Evolutionary conservation across 2,329 filamentous ascomycete species (phyloP), one percentile per base, ranked within the genome.

Genomic region (Helminthosporium solani): DNA sequence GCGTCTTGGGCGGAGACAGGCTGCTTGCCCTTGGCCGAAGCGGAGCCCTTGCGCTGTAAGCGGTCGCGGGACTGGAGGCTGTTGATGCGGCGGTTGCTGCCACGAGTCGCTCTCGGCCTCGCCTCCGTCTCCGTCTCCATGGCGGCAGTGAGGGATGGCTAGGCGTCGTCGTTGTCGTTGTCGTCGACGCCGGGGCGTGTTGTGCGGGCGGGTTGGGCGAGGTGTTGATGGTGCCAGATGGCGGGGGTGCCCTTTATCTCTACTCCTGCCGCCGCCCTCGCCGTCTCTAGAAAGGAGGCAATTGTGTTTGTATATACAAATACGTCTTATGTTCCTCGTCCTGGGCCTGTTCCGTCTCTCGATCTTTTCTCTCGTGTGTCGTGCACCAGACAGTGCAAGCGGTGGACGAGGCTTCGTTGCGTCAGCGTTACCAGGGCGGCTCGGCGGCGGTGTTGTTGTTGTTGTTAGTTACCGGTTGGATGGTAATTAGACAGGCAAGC

Each of bases 1-100:
- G 90, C 91, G 72, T 96, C 90, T 60, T 95, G 87, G 68, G 77
- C 65, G 51, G 66, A 63, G 45, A 77, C 67, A 45, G 63, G 56
- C 44, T 63, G 68, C 50, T 70, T 71, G 48, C 60, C 61, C 44
- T 67, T 64, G 42, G 66, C 67, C 37, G 67, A 70, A 46, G 63
- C 57, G 7, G 64, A 66, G 55, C 56, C 50, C 40, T 66, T 58
- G 35, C 72, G 72, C 55, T 71, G 67, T 34, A 71, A 63, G 40
- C 70, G 61, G 33, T 73, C 70, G 20, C 67, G 64, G 30, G 66
- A 63, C 53, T 71, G 68, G 47, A 75, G 60, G 50, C 70, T 76
- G 68, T 71, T 71, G 46, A 74, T 63, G 46, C 71, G 69, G 49
- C 68, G 67, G 45, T 64, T 63, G 59, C 57, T 65, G 46, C 58